These are phyloP conservation scores for Bruguiera gymnorhiza DNA, from an alignment of 345 rosid species.

Conservation along the genomic window DNA sequence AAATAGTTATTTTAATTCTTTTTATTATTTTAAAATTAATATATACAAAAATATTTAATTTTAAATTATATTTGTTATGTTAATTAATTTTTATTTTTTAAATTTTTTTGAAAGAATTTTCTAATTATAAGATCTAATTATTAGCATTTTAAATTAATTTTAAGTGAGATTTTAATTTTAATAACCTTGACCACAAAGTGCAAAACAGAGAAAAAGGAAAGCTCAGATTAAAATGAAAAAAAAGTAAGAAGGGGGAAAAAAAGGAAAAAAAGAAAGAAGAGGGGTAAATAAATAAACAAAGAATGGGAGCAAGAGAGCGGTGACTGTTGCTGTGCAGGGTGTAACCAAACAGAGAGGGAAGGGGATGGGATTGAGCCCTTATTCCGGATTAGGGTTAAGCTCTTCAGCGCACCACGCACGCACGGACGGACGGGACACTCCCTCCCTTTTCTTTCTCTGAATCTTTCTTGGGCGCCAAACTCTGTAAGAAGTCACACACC, in stretches of 20 bases:
- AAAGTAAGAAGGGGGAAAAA: too few relatives aligned
- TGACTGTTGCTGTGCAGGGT: neutral
- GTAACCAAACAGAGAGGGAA: slow-evolving; percentile 47
- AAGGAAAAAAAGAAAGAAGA: neutral
- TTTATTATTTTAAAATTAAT: too few relatives aligned
- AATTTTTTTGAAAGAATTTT: too few relatives aligned
- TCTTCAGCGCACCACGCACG: slow-evolving; percentile 15
- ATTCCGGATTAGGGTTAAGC: slow-evolving; percentile 55
- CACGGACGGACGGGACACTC: neutral
- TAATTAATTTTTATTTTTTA: neutral
- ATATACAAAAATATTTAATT: too few relatives aligned
- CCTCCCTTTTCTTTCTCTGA: neutral
- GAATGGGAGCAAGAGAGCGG: neutral
- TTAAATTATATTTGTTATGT: neutral
- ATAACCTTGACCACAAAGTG: too few relatives aligned
- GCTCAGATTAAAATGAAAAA: too few relatives aligned
- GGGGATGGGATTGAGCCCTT: slow-evolving; percentile 10
- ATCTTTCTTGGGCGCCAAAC: slow-evolving; percentile 44
- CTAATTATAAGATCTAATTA: neutral
- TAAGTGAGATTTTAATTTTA: too few relatives aligned
- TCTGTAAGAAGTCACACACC: slow-evolving; percentile 11
- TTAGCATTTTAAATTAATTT: too few relatives aligned
- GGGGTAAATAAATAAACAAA: neutral
- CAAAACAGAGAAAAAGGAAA: too few relatives aligned
- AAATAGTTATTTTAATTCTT: too few relatives aligned